Evolutionary conservation across 345 rosid species (phyloP).

Genomic region (Gossypium thurberi): DNA sequence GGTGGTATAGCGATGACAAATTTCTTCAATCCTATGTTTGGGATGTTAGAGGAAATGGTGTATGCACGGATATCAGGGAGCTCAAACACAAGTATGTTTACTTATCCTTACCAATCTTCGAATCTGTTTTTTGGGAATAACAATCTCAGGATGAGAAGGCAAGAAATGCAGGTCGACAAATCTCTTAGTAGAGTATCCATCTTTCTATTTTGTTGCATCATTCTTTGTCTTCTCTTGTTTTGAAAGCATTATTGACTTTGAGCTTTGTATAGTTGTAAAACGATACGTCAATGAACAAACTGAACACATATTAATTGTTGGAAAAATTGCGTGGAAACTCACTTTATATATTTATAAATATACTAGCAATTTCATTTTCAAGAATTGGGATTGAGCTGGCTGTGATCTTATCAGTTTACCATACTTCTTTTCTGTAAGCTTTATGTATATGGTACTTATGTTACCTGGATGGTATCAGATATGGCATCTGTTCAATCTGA

Average conservation of each 20-base stretch:
- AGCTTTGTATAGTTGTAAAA: not conserved
- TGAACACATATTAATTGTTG: not conserved
- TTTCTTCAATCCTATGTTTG: slow-evolving; percentile 43
- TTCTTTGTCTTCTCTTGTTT: slow-evolving; percentile 74
- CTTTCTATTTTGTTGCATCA: slow-evolving; percentile 65
- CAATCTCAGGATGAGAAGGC: slow-evolving; percentile 66
- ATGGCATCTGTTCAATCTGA: not conserved
- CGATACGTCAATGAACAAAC: not conserved
- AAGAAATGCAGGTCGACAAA: slow-evolving; percentile 58
- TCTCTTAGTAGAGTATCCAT: slow-evolving; percentile 73
- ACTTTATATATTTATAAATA: not conserved
- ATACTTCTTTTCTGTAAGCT: not conserved
- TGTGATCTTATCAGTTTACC: not conserved
- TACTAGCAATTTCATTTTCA: not conserved
- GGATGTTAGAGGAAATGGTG: slow-evolving; percentile 61
- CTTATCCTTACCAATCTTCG: slow-evolving; percentile 40
- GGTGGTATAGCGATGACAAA: slow-evolving; percentile 38
- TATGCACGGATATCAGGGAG: slow-evolving; percentile 42
- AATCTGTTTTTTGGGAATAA: slow-evolving; percentile 23
- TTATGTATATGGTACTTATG: not conserved
- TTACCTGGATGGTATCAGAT: not conserved
- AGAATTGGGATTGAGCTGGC: not conserved
- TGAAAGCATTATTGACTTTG: slow-evolving; percentile 18
- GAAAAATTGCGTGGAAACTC: not conserved
- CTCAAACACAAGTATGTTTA: slow-evolving; percentile 39